A percentile compares a stretch with the other conserved stretches of the same genome.
Evolutionary conservation across 768 basidiomycete genomes (phyloP).

Genomic region (Dioszegia crocea): DNA sequence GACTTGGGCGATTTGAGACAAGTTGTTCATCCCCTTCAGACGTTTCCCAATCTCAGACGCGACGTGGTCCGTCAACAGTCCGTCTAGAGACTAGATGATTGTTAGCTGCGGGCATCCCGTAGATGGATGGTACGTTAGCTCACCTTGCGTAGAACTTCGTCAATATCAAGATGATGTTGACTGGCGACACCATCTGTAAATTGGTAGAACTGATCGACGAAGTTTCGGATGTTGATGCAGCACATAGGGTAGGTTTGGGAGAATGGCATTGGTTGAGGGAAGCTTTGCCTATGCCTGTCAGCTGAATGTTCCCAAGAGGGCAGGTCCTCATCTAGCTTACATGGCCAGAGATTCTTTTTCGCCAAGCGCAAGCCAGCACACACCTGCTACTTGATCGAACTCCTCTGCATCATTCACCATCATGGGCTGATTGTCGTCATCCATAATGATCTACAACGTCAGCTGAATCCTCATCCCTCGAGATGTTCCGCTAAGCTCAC

Average conservation of each 20-base stretch:
- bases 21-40: constrained; percentile 67
- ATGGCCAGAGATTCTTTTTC: constrained; percentile 58
- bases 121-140: background rate
- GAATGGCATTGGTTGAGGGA: constrained; percentile 81
- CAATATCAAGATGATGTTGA: constrained; percentile 84
- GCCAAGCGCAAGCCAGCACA: constrained; percentile 72
- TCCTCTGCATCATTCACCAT: constrained; percentile 59
- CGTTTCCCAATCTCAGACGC: constrained; percentile 69
- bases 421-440: constrained; percentile 90
- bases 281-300: constrained; percentile 54
- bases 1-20: constrained; percentile 88
- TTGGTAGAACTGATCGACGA: constrained; percentile 91
- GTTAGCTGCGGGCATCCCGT: background rate
- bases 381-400: constrained; percentile 67
- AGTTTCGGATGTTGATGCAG: constrained; percentile 83
- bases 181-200: constrained; percentile 86
- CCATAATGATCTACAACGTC: constrained; percentile 63
- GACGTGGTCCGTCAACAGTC: constrained; percentile 65
- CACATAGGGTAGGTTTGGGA: constrained; percentile 92
- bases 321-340: constrained; percentile 23
- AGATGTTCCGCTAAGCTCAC: constrained; percentile 53
- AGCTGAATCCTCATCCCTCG: background rate
- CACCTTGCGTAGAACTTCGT: constrained; percentile 85
- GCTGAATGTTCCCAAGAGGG: background rate
- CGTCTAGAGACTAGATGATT: constrained; percentile 82